Conservation (phyloP, 192 early-diverging fungal species). For the Glomus cerebriforme region DNA sequence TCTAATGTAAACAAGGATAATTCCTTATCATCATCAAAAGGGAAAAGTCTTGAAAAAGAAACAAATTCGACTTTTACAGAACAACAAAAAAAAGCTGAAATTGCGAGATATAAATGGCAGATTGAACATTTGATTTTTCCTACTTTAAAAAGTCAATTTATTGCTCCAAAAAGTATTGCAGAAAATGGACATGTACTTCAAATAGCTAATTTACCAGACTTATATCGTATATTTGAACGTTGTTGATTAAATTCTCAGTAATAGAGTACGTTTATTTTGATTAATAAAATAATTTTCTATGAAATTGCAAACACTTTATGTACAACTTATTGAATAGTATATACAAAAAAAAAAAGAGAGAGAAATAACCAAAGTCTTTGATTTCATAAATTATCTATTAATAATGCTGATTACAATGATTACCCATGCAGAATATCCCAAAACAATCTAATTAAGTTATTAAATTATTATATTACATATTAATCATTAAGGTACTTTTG, state of each 20-base stretch:
- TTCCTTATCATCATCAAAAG: slow-evolving; percentile 31
- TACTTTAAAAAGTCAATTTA: slow-evolving; percentile 72
- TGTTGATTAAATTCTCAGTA: slow-evolving; percentile 57
- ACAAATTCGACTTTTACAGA: background rate
- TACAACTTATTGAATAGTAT: too few species aligned
- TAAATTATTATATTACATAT: too few species aligned
- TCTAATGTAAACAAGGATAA: slow-evolving; percentile 6
- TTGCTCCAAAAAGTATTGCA: slow-evolving; percentile 63
- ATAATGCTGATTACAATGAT: too few species aligned
- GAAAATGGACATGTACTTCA: slow-evolving; percentile 67
- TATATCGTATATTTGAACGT: slow-evolving; percentile 97
- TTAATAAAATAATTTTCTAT: too few species aligned
- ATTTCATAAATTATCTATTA: too few species aligned
- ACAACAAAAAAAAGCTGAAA: slow-evolving; percentile 29
- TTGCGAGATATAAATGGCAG: slow-evolving; percentile 55
- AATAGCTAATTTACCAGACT: slow-evolving; percentile 81
- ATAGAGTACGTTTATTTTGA: too few species aligned
- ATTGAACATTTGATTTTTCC: slow-evolving; percentile 84
- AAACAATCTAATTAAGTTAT: too few species aligned
- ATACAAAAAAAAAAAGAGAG: too few species aligned
- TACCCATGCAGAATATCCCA: too few species aligned
- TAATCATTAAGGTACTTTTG: too few species aligned
- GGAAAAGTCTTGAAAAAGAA: slow-evolving; percentile 7
- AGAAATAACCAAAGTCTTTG: too few species aligned
- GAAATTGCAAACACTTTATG: too few species aligned